Conservation (phyloP, 208 protist species). For the Leishmania guyanensis region DNA sequence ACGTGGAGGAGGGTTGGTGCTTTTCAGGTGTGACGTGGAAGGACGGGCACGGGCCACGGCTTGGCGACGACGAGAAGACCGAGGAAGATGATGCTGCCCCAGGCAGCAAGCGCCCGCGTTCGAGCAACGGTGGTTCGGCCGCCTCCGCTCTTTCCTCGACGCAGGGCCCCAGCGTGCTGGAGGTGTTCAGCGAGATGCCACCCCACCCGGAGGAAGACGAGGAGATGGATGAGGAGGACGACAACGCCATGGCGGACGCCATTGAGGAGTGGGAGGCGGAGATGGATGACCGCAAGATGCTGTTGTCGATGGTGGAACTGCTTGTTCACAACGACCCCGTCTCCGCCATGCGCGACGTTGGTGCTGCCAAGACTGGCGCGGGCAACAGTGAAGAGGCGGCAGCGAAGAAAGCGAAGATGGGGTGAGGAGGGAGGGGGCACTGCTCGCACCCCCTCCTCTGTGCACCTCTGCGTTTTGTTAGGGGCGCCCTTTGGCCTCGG, state of each 20-base stretch:
- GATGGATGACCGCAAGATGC: slow-evolving; percentile 70
- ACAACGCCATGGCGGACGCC: slow-evolving; percentile 49
- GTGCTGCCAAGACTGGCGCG: slow-evolving; percentile 20
- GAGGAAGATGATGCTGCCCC: slow-evolving; percentile 10
- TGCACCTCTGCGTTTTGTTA: not conserved
- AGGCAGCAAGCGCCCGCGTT: slow-evolving; percentile 33
- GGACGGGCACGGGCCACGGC: slow-evolving; percentile 59
- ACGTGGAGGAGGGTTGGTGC: slow-evolving; percentile 36
- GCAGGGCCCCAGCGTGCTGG: slow-evolving; percentile 71
- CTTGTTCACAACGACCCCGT: slow-evolving; percentile 37
- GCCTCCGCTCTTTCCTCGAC: slow-evolving; percentile 14
- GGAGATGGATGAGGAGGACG: slow-evolving; percentile 53
- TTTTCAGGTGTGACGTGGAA: slow-evolving; percentile 87
- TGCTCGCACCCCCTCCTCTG: not conserved
- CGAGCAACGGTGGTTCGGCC: not conserved
- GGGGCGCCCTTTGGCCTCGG: not conserved
- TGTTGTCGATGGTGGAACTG: slow-evolving; percentile 49
- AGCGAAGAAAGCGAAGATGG: slow-evolving; percentile 38
- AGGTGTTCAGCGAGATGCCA: slow-evolving; percentile 76
- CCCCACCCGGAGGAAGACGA: slow-evolving; percentile 68
- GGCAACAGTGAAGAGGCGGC: slow-evolving; percentile 21
- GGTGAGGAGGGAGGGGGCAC: slow-evolving; percentile 21
- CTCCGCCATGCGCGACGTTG: slow-evolving; percentile 33
- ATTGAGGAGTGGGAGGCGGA: slow-evolving; percentile 73
- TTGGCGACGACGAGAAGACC: slow-evolving; percentile 20